A percentile compares a stretch with the other conserved stretches of the same genome.
These are phyloP conservation scores for Globisporangium barbulae DNA, from an alignment of 352 stramenopile species.

Conservation along the genomic window DNA sequence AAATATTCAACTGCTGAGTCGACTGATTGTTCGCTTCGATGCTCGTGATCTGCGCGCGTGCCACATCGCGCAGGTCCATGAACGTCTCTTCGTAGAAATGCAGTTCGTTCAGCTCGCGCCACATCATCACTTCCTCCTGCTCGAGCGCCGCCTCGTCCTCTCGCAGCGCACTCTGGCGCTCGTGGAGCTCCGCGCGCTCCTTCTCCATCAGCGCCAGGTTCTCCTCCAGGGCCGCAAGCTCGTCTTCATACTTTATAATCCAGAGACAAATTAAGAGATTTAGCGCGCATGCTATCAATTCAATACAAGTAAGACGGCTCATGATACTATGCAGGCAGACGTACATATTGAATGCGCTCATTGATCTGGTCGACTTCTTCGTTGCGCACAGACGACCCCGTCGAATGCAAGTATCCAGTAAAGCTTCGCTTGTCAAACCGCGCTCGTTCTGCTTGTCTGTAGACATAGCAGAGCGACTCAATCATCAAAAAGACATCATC, in stretches of 20 bases:
- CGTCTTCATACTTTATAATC: conserved; percentile 57
- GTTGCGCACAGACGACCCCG: conserved; percentile 36
- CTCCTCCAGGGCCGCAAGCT: conserved; percentile 50
- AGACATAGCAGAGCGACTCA: too few relatives aligned
- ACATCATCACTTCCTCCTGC: conserved; percentile 54
- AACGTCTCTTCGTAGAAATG: conserved; percentile 50
- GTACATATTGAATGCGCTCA: conserved; percentile 72
- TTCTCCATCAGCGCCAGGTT: conserved; percentile 70
- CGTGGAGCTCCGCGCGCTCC: conserved; percentile 46
- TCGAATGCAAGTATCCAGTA: conserved; percentile 54
- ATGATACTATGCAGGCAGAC: conserved; percentile 10
- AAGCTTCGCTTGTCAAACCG: conserved; percentile 74
- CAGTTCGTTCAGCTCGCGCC: conserved; percentile 52
- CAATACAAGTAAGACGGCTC: background rate
- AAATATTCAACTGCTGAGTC: conserved; percentile 55
- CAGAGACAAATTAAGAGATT: background rate
- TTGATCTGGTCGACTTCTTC: conserved; percentile 65
- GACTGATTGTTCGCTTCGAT: conserved; percentile 44
- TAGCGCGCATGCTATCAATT: too few relatives aligned
- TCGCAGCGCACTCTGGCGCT: conserved; percentile 47
- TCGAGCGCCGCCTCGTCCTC: conserved; percentile 44
- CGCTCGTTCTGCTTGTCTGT: conserved; percentile 59
- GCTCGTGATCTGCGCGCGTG: conserved; percentile 47
- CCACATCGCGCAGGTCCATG: conserved; percentile 50
- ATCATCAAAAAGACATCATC: too few relatives aligned